These are phyloP conservation scores for Penicillium sp. DNA, from an alignment of 2,329 filamentous ascomycete species.

Conservation along the genomic window DNA sequence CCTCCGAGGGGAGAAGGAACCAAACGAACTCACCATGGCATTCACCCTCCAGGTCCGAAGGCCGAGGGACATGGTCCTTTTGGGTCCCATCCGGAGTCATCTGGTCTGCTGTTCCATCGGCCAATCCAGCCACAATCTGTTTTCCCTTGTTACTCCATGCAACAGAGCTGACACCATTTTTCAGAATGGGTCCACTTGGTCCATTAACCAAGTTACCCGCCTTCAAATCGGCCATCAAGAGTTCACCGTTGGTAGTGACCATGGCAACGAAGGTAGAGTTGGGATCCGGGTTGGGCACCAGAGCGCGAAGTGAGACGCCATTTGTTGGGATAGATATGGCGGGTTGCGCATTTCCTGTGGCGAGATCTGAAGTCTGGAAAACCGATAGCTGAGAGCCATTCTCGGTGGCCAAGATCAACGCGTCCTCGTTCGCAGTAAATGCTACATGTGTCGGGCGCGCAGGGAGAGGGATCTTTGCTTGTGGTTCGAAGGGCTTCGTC, in stretches of 20 bases:
- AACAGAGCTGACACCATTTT: slow-evolving; percentile 73
- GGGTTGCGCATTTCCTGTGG: slow-evolving; percentile 64
- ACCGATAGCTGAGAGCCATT: slow-evolving; percentile 77
- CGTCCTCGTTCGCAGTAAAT: slow-evolving; percentile 87
- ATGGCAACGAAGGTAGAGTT: slow-evolving; percentile 70
- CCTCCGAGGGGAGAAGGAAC: too few species aligned
- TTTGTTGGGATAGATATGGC: slow-evolving; percentile 76
- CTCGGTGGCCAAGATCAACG: slow-evolving; percentile 79
- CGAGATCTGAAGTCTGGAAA: slow-evolving; percentile 70
- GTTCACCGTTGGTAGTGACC: slow-evolving; percentile 74
- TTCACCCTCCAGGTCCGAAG: slow-evolving; percentile 62
- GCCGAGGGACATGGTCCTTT: slow-evolving; percentile 76
- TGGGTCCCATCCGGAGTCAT: slow-evolving; percentile 77
- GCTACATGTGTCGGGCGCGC: slow-evolving; percentile 80
- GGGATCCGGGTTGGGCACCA: slow-evolving; percentile 76
- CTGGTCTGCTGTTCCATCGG: slow-evolving; percentile 75
- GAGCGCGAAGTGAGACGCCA: slow-evolving; percentile 66
- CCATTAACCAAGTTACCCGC: slow-evolving; percentile 59
- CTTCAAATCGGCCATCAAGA: slow-evolving; percentile 80
- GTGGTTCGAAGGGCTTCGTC: slow-evolving; percentile 68
- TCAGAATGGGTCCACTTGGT: slow-evolving; percentile 64
- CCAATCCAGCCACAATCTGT: slow-evolving; percentile 82
- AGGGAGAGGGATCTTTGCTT: slow-evolving; percentile 69
- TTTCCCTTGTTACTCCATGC: slow-evolving; percentile 94
- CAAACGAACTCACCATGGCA: slow-evolving; percentile 61